Base-by-base conservation (phyloP, 140 eudicot species). In the Senecio squalidus region DNA sequence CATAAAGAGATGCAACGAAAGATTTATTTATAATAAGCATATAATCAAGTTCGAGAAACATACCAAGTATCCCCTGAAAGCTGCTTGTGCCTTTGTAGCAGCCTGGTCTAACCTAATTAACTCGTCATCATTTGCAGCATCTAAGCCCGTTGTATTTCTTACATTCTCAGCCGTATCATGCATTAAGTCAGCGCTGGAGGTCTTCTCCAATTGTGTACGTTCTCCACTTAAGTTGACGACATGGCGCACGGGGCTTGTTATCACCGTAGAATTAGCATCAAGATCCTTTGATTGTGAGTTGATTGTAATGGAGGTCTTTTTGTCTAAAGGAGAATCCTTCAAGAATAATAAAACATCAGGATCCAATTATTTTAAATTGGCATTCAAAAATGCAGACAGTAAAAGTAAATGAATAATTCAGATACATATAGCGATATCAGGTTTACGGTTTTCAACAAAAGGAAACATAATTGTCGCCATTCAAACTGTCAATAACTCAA, bases 31-130 rank as follows among this genome's bases (percentile, higher is more conserved):
- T 9, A 36, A 36, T 36, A 36, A 9, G 2, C n/a, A 67, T 15
- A 52, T 9, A 53, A 62, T 33, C 17, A 47, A 51, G 44, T 45
- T 33, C 33, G 28, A 39, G 55, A 50, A 64, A 29, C 54, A 47
- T 86, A 86, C 98, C 98, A 91, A 76, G 72, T 86, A 91, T 49
- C 98, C 98, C 74, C 92, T 79, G 72, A 91, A 91, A 15, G 91
- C 96, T 16, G 98, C 96, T 71, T 86, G 98, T 20, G 88, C 80
- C 82, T 83, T 86, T 25, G 96, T 81, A 68, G 94, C 96, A 69
- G 98, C 94, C 60, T 66, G 60, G 41, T 84, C 84, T 60, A 43
- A 88, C 72, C 50, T 78, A 50, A 47, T 62, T 30, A 66, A 58
- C 76, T 91, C 98, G 24, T 43, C 81, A 50, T 68, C 80, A 60